Conservation (phyloP, 192 early-diverging fungal genomes). For the Mortierella claussenii region DNA sequence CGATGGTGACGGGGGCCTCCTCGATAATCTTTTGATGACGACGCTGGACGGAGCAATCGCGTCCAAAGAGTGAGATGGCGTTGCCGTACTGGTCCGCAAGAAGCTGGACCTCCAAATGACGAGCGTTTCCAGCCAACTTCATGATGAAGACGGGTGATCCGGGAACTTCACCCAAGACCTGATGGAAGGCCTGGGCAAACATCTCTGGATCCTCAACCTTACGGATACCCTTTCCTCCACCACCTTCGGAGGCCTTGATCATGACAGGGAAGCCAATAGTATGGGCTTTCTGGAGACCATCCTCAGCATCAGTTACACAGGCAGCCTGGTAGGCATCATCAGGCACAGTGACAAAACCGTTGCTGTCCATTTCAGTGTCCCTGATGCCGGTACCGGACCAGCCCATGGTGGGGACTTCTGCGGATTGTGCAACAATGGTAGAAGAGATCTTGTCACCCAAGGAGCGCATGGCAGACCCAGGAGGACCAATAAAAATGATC, state of each 20-base stretch:
- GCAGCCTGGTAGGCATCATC: slow-evolving; percentile 83
- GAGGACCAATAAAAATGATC: slow-evolving; percentile 97
- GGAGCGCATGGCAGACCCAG: slow-evolving; percentile 96
- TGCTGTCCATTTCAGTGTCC: slow-evolving; percentile 71
- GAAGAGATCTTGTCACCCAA: slow-evolving; percentile 99
- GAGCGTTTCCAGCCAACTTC: slow-evolving; percentile 94
- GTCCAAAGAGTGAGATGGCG: slow-evolving; percentile 97
- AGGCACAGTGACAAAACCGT: slow-evolving; percentile 84
- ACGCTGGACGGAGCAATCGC: slow-evolving; percentile 98
- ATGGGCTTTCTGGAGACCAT: slow-evolving; percentile 86
- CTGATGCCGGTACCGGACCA: slow-evolving; percentile 94
- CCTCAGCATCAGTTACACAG: slow-evolving; percentile 86
- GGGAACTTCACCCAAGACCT: slow-evolving; percentile 94
- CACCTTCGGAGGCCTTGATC: slow-evolving; percentile 99
- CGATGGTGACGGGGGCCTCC: slow-evolving; percentile 94
- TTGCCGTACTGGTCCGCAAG: slow-evolving; percentile 97
- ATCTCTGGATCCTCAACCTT: slow-evolving; percentile 81
- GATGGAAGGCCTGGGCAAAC: slow-evolving; percentile 84
- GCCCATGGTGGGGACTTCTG: slow-evolving; percentile 94
- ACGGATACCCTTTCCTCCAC: slow-evolving; percentile 99
- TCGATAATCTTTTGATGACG: slow-evolving; percentile 99
- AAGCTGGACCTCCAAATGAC: slow-evolving; percentile 97
- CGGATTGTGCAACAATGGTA: slow-evolving; percentile 98
- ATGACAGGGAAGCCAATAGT: slow-evolving; percentile 97
- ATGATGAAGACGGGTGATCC: slow-evolving; percentile 99